Percentiles rank a stretch among this genome's conserved stretches.
These are phyloP conservation scores for Botrytis tulipae DNA, from an alignment of 2,329 filamentous ascomycete species.

Conservation along the genomic window DNA sequence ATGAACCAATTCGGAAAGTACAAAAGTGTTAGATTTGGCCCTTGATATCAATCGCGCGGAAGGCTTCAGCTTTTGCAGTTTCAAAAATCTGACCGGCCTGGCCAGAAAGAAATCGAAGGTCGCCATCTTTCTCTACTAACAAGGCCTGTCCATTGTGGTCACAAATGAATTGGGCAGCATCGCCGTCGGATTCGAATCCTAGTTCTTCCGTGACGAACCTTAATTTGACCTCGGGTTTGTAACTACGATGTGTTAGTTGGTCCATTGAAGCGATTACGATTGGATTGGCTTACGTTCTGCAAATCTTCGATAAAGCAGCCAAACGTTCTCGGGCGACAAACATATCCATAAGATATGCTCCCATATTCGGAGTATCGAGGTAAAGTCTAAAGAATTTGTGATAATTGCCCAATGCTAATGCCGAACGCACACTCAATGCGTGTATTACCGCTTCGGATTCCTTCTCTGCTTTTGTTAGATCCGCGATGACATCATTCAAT, in stretches of 20 bases:
- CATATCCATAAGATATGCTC: conserved; percentile 98
- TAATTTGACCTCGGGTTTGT: conserved; percentile 85
- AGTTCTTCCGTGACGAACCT: conserved; percentile 95
- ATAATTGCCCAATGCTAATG: conserved; percentile 90
- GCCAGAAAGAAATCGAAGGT: conserved; percentile 69
- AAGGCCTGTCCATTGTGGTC: conserved; percentile 74
- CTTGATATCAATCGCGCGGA: conserved; percentile 91
- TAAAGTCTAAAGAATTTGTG: conserved; percentile 98
- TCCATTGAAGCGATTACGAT: background rate
- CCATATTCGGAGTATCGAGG: conserved; percentile 92
- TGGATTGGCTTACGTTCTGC: conserved; percentile 76
- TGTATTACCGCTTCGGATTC: conserved; percentile 80
- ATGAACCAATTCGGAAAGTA: conserved; percentile 22
- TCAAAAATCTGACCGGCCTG: conserved; percentile 77
- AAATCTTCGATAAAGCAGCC: conserved; percentile 85
- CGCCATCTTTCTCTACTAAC: conserved; percentile 73
- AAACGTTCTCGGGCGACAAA: conserved; percentile 93
- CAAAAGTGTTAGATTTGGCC: conserved; percentile 70
- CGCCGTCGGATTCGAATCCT: conserved; percentile 88
- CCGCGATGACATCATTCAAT: conserved; percentile 96
- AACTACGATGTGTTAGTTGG: conserved; percentile 63
- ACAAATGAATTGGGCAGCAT: conserved; percentile 87
- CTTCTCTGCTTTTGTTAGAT: conserved; percentile 98
- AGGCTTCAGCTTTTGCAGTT: conserved; percentile 67
- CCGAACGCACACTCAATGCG: conserved; percentile 85